These are phyloP conservation scores for Rubroboletus satanas DNA, from an alignment of 768 basidiomycete genomes.

Conservation along the genomic window DNA sequence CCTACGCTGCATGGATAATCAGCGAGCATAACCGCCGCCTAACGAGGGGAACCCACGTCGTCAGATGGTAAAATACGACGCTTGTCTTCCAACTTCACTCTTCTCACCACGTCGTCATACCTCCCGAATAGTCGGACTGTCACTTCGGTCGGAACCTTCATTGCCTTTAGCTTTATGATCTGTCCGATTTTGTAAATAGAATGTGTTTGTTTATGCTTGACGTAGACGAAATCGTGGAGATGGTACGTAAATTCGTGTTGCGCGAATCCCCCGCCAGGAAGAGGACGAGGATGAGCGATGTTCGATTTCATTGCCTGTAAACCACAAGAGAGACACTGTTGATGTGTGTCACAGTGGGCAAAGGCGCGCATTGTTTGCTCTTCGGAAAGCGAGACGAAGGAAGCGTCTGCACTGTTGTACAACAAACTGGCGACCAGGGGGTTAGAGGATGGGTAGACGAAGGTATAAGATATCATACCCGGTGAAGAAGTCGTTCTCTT, in stretches of 20 bases:
- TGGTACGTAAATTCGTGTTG: constrained; percentile 51
- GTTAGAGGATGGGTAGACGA: constrained; percentile 1
- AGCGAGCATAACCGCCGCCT: neutral
- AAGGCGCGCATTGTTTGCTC: constrained; percentile 30
- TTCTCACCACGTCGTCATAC: constrained; percentile 38
- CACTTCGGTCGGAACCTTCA: constrained; percentile 25
- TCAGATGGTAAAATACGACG: constrained; percentile 32
- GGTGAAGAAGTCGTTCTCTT: constrained; percentile 52
- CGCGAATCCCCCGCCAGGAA: constrained; percentile 35
- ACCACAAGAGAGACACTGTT: constrained; percentile 52
- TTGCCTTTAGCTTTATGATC: constrained; percentile 40
- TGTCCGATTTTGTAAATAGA: constrained; percentile 51
- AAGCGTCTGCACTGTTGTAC: constrained; percentile 46
- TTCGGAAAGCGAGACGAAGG: constrained; percentile 45
- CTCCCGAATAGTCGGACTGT: constrained; percentile 45
- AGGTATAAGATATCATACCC: constrained; percentile 36
- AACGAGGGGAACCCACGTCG: constrained; percentile 34
- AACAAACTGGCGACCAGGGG: constrained; percentile 36
- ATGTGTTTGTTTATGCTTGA: constrained; percentile 34
- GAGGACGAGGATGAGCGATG: constrained; percentile 22
- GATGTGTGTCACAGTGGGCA: constrained; percentile 28
- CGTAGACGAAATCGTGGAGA: constrained; percentile 57
- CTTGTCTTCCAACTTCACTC: constrained; percentile 11
- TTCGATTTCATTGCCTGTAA: constrained; percentile 28
- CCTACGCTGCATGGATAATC: constrained; percentile 26